Percentiles rank a stretch among this genome's conserved stretches.
These are phyloP conservation scores for Malus sylvestris DNA, from an alignment of 306 rosid species.

Conservation along the genomic window DNA sequence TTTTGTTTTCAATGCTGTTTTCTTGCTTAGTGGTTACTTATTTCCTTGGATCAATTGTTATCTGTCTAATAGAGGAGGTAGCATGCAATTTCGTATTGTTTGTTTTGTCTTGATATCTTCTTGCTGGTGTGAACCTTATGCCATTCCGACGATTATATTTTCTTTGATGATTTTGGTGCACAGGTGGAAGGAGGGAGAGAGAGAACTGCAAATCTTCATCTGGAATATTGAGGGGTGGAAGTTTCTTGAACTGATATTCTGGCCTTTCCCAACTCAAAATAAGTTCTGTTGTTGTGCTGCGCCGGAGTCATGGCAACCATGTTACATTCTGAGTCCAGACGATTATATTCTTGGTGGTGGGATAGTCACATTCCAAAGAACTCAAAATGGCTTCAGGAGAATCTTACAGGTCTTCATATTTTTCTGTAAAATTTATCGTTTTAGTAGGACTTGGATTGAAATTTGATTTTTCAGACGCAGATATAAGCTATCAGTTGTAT, in stretches of 20 bases:
- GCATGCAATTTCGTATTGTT: conserved; percentile 6
- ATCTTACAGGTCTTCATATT: conserved; percentile 66
- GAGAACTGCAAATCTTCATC: conserved; percentile 12
- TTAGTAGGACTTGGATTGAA: not conserved
- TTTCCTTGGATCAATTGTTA: conserved; percentile 14
- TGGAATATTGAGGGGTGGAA: conserved; percentile 19
- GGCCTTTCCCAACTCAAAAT: conserved; percentile 58
- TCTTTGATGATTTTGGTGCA: conserved; percentile 3
- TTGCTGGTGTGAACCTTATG: conserved; percentile 6
- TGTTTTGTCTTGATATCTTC: not conserved
- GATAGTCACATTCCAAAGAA: conserved; percentile 96
- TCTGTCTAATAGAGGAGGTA: conserved; percentile 30
- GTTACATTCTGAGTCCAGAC: conserved; percentile 77
- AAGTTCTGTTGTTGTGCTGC: conserved; percentile 44
- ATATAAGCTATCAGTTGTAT: not conserved
- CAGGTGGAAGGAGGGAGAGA: conserved; percentile 30
- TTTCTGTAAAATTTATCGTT: not conserved
- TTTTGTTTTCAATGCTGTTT: conserved; percentile 13
- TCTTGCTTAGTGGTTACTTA: conserved; percentile 1
- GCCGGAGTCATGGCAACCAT: conserved; percentile 79
- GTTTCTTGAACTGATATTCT: conserved; percentile 28
- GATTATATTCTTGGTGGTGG: conserved; percentile 99
- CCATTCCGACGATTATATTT: conserved; percentile 8
- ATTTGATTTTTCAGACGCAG: not conserved
- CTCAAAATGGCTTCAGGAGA: conserved; percentile 99